Conservation (phyloP, 495 filamentous ascomycete genomes). For the Neurospora intermedia region DNA sequence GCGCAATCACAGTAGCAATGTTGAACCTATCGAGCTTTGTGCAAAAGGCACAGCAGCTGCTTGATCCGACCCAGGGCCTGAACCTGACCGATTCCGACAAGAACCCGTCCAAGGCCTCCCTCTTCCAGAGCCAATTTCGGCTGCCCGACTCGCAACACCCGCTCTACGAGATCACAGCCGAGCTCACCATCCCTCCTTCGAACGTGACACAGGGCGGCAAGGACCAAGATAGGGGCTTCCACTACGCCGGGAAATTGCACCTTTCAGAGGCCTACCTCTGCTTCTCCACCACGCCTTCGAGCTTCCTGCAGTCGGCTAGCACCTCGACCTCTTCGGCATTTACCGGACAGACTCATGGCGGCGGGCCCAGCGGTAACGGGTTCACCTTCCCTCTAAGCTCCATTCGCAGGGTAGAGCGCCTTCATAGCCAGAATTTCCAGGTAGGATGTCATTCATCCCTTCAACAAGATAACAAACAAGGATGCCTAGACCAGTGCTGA, state of each 20-base stretch:
- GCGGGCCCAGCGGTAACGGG: constrained; percentile 88
- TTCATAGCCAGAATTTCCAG: constrained; percentile 78
- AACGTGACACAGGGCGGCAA: constrained; percentile 49
- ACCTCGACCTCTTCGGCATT: constrained; percentile 63
- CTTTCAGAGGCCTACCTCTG: constrained; percentile 89
- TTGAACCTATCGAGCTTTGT: constrained; percentile 75
- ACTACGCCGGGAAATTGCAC: constrained; percentile 88
- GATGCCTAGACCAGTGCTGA: not conserved
- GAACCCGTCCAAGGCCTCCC: constrained; percentile 77
- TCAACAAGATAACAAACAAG: not conserved
- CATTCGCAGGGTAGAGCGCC: constrained; percentile 79
- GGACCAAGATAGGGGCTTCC: constrained; percentile 57
- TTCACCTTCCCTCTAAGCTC: constrained; percentile 93
- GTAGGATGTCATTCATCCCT: constrained; percentile 20
- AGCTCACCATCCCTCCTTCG: constrained; percentile 71
- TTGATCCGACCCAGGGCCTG: constrained; percentile 68
- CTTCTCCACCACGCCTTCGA: constrained; percentile 88
- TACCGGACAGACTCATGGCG: constrained; percentile 80
- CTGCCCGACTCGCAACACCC: constrained; percentile 86
- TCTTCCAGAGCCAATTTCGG: constrained; percentile 94
- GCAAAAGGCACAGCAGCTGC: constrained; percentile 83
- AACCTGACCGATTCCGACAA: constrained; percentile 57
- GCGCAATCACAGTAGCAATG: constrained; percentile 17
- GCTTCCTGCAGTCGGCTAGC: constrained; percentile 70
- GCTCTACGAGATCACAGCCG: constrained; percentile 89